Percentiles rank a stretch among this genome's conserved stretches.
These are phyloP conservation scores for Allantophomopsis lycopodina DNA, from an alignment of 2,329 filamentous ascomycete genomes.

Conservation along the genomic window DNA sequence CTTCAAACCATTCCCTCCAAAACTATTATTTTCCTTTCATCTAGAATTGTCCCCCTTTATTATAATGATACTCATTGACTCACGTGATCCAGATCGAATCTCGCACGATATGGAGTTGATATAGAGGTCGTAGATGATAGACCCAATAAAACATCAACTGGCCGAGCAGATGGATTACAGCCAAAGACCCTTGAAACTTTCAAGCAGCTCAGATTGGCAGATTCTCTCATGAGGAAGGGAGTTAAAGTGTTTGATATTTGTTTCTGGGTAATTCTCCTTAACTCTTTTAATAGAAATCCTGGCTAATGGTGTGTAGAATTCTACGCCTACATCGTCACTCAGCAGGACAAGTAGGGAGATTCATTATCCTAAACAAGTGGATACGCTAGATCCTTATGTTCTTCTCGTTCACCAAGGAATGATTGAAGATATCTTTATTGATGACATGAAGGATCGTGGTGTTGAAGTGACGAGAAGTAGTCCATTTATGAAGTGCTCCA, in stretches of 20 bases:
- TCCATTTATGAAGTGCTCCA: constrained; percentile 20
- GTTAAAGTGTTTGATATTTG: constrained; percentile 43
- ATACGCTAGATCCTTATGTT: constrained; percentile 14
- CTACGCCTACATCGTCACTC: constrained; percentile 5
- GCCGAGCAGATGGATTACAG: constrained; percentile 51
- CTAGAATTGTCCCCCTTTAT: background rate
- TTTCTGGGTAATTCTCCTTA: constrained; percentile 43
- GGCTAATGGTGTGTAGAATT: constrained; percentile 25
- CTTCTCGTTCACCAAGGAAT: constrained; percentile 36
- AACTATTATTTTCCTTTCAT: background rate
- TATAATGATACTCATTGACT: constrained; percentile 2
- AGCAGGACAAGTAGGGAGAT: constrained; percentile 20
- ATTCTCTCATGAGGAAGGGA: constrained; percentile 37
- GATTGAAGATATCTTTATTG: constrained; percentile 37
- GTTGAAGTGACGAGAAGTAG: constrained; percentile 30
- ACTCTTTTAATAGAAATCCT: constrained; percentile 36
- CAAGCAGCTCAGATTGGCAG: constrained; percentile 42
- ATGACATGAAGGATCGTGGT: constrained; percentile 34
- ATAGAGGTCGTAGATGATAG: constrained; percentile 56
- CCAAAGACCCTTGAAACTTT: constrained; percentile 49
- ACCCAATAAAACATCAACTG: constrained; percentile 43
- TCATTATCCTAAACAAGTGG: constrained; percentile 15
- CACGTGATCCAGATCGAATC: constrained; percentile 28
- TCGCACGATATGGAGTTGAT: constrained; percentile 53
- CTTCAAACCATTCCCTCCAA: background rate